Conservation (phyloP, 1,284 basidiomycete species). For the Austroboletus niveus region DNA sequence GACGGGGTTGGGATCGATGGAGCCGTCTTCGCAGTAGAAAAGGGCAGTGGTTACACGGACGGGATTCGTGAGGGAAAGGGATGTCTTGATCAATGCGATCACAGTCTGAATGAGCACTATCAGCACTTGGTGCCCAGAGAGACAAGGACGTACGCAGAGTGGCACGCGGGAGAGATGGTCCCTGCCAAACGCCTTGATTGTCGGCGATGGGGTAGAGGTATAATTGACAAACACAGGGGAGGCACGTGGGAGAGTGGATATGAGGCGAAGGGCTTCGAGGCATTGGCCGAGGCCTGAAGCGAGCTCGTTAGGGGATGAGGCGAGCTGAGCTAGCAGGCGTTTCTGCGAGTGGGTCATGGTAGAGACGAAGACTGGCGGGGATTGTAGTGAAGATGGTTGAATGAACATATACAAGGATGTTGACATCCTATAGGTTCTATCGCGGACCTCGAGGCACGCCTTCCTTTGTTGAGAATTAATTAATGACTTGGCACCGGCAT, state of each 20-base stretch:
- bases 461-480: neutral
- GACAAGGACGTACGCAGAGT: conserved; percentile 24
- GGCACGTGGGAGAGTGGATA: conserved; percentile 27
- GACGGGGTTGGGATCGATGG: conserved; percentile 20
- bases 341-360: conserved; percentile 27
- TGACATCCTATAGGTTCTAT: neutral
- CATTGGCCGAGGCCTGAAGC: conserved; percentile 32
- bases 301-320: conserved; percentile 32
- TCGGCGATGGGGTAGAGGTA: conserved; percentile 11
- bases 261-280: conserved; percentile 31
- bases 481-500: too few relatives aligned
- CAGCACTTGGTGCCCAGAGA: neutral
- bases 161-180: conserved; percentile 33
- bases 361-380: neutral
- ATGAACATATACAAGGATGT: neutral
- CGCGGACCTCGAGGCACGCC: neutral
- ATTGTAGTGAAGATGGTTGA: neutral
- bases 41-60: conserved; percentile 20
- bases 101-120: conserved; percentile 19
- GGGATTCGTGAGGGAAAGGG: conserved; percentile 21
- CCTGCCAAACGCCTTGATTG: conserved; percentile 30
- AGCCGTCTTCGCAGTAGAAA: conserved; percentile 31
- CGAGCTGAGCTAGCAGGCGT: conserved; percentile 30
- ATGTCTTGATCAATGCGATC: conserved; percentile 25
- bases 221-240: conserved; percentile 31